Conservation (phyloP, 2,329 filamentous ascomycete genomes). For the Tolypocladium inflatum region DNA sequence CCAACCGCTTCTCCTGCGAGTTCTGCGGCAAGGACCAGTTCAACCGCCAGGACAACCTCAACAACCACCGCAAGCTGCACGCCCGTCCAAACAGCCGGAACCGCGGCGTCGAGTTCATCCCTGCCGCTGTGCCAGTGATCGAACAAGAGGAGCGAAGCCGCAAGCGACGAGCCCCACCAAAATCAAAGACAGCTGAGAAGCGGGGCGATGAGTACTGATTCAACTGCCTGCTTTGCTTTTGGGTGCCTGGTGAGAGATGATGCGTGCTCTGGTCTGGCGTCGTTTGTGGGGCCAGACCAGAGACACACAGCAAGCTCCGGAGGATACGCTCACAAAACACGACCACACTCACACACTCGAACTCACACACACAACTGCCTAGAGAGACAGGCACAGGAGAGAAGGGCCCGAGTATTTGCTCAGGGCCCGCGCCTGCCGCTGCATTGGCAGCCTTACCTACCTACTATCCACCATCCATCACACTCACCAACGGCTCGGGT, state of each 20-base stretch:
- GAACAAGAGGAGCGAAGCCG: constrained; percentile 29
- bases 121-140: constrained; percentile 28
- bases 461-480: not conserved
- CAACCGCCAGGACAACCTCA: constrained; percentile 31
- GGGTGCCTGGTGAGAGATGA: not conserved
- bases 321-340: not conserved
- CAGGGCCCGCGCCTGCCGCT: not conserved
- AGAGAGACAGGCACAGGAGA: not conserved
- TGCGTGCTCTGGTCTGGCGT: not conserved
- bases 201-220: constrained; percentile 18
- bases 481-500: not conserved
- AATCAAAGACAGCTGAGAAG: constrained; percentile 23
- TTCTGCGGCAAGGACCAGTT: constrained; percentile 33
- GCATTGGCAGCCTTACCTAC: not conserved
- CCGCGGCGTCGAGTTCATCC: constrained; percentile 29
- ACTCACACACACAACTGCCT: not conserved
- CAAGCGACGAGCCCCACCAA: constrained; percentile 27
- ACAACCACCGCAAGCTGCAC: constrained; percentile 32
- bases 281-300: not conserved
- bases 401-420: not conserved
- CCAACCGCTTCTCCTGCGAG: constrained; percentile 29
- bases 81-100: constrained; percentile 28
- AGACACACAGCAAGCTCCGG: not conserved
- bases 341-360: not conserved
- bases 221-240: not conserved